Conservation (phyloP, 768 basidiomycete genomes). For the Serendipita indica region DNA sequence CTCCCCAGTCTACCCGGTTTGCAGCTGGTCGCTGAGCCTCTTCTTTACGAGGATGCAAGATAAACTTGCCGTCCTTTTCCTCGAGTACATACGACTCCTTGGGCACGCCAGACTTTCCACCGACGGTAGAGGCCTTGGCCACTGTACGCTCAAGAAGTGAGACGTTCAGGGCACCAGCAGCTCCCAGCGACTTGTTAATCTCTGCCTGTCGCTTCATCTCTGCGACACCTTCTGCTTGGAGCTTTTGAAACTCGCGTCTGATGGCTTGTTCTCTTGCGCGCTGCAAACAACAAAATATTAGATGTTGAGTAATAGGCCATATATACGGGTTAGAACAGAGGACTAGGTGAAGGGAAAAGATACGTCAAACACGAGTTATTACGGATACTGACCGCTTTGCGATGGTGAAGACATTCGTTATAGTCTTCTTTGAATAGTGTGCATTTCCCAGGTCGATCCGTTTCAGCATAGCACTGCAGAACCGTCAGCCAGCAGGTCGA, state of each 20-base stretch:
- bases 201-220: not conserved
- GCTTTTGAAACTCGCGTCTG: not conserved
- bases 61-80: no score
- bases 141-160: not conserved
- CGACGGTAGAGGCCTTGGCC: not conserved
- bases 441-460: slow-evolving; percentile 64
- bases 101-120: not conserved
- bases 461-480: slow-evolving; percentile 65
- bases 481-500: not conserved
- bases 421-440: slow-evolving; percentile 66
- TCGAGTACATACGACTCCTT: no score
- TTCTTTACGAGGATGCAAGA: no score
- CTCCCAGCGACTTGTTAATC: not conserved
- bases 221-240: not conserved
- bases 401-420: slow-evolving; percentile 78
- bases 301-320: not conserved
- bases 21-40: no score
- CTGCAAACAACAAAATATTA: not conserved
- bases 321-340: not conserved
- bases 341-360: not conserved
- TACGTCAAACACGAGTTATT: no score
- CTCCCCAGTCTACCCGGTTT: no score
- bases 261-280: not conserved
- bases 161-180: not conserved
- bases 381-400: slow-evolving; percentile 67